A percentile compares a stretch with the other conserved stretches of the same genome.
These are phyloP conservation scores for Trichoderma oligosporum DNA, from an alignment of 2,329 filamentous ascomycete species.

Conservation along the genomic window DNA sequence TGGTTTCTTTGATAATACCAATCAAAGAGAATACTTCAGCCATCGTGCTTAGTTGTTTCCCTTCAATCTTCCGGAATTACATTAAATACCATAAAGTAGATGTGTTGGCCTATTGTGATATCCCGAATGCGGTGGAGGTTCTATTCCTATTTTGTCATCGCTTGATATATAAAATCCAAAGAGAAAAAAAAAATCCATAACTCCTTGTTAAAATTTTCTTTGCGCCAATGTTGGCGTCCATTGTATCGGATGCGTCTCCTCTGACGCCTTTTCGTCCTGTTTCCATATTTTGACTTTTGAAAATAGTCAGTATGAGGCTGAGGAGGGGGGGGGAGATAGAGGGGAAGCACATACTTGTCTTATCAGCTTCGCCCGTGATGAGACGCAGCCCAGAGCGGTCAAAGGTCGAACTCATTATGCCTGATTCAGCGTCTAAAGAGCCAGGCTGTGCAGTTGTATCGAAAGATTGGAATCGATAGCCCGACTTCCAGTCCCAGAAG, in stretches of 20 bases:
- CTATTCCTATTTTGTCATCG: background rate
- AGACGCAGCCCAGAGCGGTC: constrained; percentile 83
- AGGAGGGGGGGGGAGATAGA: background rate
- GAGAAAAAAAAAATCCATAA: background rate
- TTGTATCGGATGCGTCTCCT: constrained; percentile 84
- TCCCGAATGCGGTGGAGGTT: background rate
- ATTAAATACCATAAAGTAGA: background rate
- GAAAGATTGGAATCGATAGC: constrained; percentile 82
- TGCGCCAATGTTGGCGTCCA: constrained; percentile 82
- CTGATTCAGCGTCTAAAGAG: constrained; percentile 87
- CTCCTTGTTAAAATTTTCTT: constrained; percentile 61
- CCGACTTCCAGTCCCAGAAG: constrained; percentile 99
- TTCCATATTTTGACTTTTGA: constrained; percentile 88
- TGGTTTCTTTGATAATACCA: background rate
- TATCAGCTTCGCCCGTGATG: constrained; percentile 93
- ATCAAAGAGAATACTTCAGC: background rate
- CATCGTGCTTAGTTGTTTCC: background rate
- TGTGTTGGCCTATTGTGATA: background rate
- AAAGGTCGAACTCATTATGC: constrained; percentile 91
- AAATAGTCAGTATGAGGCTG: background rate
- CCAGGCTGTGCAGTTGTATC: constrained; percentile 94
- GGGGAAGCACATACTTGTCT: constrained; percentile 62
- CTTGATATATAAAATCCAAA: background rate
- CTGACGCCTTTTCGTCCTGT: constrained; percentile 84
- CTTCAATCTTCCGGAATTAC: background rate